Evolutionary conservation across 768 basidiomycete genomes (phyloP).

Genomic region (Psilocybe azurescens): DNA sequence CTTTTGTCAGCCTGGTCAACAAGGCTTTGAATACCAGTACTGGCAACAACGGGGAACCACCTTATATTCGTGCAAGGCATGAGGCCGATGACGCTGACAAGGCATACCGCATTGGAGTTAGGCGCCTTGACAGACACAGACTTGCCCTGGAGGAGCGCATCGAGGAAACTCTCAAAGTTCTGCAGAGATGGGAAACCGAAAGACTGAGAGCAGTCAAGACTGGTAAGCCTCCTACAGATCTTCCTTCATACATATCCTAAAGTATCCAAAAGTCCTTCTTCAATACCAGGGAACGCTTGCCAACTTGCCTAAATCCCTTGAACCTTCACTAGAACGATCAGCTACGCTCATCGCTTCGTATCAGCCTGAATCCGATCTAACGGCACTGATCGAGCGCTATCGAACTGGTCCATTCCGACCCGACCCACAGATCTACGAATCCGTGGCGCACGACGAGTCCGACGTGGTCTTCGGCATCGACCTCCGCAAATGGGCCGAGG

Average conservation of each 20-base stretch:
- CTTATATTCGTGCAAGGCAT: slow-evolving; percentile 68
- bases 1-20: slow-evolving; percentile 69
- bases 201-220: slow-evolving; percentile 85
- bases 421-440: slow-evolving; percentile 84
- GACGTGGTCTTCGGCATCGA: slow-evolving; percentile 94
- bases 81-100: slow-evolving; percentile 87
- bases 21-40: slow-evolving; percentile 64
- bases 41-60: slow-evolving; percentile 61
- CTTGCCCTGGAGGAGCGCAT: slow-evolving; percentile 85
- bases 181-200: slow-evolving; percentile 89
- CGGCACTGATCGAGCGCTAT: slow-evolving; percentile 88
- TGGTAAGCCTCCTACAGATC: slow-evolving; percentile 41
- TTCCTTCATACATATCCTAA: not conserved
- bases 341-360: slow-evolving; percentile 80
- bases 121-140: slow-evolving; percentile 84
- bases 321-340: slow-evolving; percentile 70
- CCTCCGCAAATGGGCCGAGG: slow-evolving; percentile 89
- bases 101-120: slow-evolving; percentile 78
- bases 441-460: slow-evolving; percentile 78
- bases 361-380: slow-evolving; percentile 87
- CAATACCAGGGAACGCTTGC: slow-evolving; percentile 86
- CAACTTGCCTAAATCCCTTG: slow-evolving; percentile 71
- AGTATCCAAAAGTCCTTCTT: slow-evolving; percentile 60
- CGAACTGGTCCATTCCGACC: slow-evolving; percentile 95
- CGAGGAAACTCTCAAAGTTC: slow-evolving; percentile 78